Percentiles rank a stretch among this genome's conserved stretches.
Conservation (phyloP, 1,284 basidiomycete species). For the Anthracocystis setariae region DNA sequence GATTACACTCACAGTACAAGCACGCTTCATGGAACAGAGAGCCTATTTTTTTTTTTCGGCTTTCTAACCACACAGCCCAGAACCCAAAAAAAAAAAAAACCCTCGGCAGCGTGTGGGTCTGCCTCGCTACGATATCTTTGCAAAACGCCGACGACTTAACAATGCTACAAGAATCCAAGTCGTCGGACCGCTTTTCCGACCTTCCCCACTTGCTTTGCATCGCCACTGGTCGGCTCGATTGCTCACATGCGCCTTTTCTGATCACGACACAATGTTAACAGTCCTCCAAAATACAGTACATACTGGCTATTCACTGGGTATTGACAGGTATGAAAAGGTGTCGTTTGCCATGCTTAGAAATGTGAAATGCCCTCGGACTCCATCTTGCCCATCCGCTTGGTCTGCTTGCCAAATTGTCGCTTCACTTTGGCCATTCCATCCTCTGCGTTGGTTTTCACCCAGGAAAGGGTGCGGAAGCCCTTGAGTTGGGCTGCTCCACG, state of each 20-base stretch:
- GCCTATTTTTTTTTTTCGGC: no score
- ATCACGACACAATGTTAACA: no score
- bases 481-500: constrained; percentile 61
- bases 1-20: no score
- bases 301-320: no score
- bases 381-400: constrained; percentile 57
- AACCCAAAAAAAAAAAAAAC: background rate
- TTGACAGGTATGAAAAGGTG: background rate
- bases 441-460: constrained; percentile 60
- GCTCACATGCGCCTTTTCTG: no score
- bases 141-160: background rate
- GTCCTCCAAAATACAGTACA: no score
- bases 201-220: background rate
- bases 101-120: no score
- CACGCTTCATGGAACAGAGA: no score
- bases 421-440: constrained; percentile 45
- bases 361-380: constrained; percentile 61
- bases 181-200: constrained; percentile 26
- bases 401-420: constrained; percentile 45
- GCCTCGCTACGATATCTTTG: background rate
- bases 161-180: background rate
- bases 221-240: no score
- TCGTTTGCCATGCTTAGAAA: constrained; percentile 39
- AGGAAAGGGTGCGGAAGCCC: constrained; percentile 53
- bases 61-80: background rate